Evolutionary conservation across 2,329 filamentous ascomycete genomes (phyloP).

Genomic region (Dactylellina cionopaga): DNA sequence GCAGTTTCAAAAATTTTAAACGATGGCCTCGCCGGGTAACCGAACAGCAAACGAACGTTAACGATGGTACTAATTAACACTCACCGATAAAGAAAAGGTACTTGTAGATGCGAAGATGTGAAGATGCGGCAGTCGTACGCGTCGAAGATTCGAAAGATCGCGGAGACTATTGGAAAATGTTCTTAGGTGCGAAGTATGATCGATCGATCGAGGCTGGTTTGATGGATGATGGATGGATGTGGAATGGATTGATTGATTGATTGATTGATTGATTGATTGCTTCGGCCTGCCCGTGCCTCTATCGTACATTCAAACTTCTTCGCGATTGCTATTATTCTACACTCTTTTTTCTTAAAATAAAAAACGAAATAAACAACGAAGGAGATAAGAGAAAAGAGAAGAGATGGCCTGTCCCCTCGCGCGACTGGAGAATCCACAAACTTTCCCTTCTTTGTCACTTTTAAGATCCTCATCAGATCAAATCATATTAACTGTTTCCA

Average conservation of each 20-base stretch:
- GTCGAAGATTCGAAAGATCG: too few species aligned
- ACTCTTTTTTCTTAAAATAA: not conserved
- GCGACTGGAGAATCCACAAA: too few species aligned
- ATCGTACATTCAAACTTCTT: constrained; percentile 43
- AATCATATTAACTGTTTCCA: not conserved
- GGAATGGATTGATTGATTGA: not conserved
- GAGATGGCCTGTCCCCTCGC: too few species aligned
- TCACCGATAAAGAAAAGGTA: constrained; percentile 6
- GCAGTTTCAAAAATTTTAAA: constrained; percentile 28
- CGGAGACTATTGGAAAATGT: too few species aligned
- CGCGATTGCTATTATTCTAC: too few species aligned
- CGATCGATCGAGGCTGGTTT: too few species aligned
- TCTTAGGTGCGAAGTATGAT: too few species aligned
- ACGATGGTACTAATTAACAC: not conserved
- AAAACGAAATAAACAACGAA: not conserved
- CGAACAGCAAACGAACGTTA: not conserved
- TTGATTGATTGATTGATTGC: constrained; percentile 3
- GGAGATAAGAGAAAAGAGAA: too few species aligned
- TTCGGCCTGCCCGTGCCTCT: constrained; percentile 11
- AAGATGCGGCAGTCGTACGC: too few species aligned
- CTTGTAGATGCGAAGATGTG: too few species aligned
- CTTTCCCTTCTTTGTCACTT: not conserved
- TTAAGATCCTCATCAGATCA: not conserved
- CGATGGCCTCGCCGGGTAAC: too few species aligned
- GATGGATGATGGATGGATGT: constrained; percentile 3